Conservation (phyloP, 2,329 filamentous ascomycete genomes). For the Parafenestella ontariensis region DNA sequence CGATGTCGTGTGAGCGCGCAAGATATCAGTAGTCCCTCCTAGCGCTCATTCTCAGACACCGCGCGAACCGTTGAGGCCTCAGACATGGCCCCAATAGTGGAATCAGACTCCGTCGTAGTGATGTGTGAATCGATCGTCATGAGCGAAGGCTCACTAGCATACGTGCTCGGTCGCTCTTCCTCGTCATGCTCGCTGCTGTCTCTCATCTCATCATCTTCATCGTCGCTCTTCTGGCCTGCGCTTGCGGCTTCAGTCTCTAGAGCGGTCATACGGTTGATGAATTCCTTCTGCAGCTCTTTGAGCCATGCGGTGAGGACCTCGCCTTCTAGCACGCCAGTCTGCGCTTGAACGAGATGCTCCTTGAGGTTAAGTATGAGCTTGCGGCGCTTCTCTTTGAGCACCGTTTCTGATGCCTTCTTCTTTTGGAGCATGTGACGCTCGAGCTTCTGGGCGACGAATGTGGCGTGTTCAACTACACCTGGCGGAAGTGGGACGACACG, state of each 20-base stretch:
- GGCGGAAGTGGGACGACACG: slow-evolving; percentile 75
- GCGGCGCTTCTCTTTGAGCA: slow-evolving; percentile 68
- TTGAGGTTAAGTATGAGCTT: slow-evolving; percentile 76
- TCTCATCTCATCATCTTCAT: slow-evolving; percentile 24
- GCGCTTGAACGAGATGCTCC: slow-evolving; percentile 74
- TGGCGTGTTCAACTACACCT: slow-evolving; percentile 71
- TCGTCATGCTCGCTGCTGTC: slow-evolving; percentile 11
- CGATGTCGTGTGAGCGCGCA: neutral
- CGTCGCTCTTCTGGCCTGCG: slow-evolving; percentile 13
- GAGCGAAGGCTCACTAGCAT: slow-evolving; percentile 26
- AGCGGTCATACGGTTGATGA: slow-evolving; percentile 72
- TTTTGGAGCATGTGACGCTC: slow-evolving; percentile 64
- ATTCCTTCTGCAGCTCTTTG: slow-evolving; percentile 73
- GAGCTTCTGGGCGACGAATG: slow-evolving; percentile 69
- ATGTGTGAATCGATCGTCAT: slow-evolving; percentile 29
- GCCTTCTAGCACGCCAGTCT: slow-evolving; percentile 69
- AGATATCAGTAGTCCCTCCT: neutral
- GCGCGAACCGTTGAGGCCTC: slow-evolving; percentile 30
- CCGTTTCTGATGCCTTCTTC: slow-evolving; percentile 64
- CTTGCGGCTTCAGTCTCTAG: slow-evolving; percentile 60
- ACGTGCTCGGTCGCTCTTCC: slow-evolving; percentile 19
- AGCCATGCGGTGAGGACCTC: slow-evolving; percentile 70
- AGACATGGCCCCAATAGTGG: slow-evolving; percentile 18
- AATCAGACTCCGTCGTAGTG: slow-evolving; percentile 20
- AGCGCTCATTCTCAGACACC: slow-evolving; percentile 36